Conservation (phyloP, 2,329 filamentous ascomycete genomes). For the Talaromyces sp. region DNA sequence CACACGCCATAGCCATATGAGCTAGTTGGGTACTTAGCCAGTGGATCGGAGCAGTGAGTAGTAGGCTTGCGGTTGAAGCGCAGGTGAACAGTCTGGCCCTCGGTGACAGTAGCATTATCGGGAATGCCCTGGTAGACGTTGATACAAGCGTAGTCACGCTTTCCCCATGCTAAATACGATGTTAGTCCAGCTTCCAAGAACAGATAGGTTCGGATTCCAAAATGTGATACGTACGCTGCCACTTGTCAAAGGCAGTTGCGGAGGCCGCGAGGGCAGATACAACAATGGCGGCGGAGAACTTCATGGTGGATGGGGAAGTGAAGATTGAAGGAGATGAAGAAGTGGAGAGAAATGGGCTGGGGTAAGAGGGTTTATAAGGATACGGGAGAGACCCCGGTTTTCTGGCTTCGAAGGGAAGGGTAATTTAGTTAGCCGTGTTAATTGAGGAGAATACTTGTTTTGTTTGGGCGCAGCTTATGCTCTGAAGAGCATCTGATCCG, state of each 20-base stretch:
- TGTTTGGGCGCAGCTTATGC: constrained; percentile 3
- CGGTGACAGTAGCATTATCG: constrained; percentile 32
- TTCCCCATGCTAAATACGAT: constrained; percentile 33
- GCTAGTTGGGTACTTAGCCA: constrained; percentile 22
- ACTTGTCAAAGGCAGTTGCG: constrained; percentile 36
- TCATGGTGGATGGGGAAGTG: constrained; percentile 25
- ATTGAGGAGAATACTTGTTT: constrained; percentile 6
- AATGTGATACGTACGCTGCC: constrained; percentile 24
- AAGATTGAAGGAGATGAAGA: neutral
- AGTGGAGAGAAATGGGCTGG: neutral
- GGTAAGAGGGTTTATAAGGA: neutral
- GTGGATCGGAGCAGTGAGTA: constrained; percentile 25
- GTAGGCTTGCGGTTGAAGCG: constrained; percentile 32
- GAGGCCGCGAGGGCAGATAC: constrained; percentile 28
- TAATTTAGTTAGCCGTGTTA: neutral
- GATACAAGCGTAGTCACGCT: constrained; percentile 36
- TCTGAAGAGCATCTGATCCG: neutral
- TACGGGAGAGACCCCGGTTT: neutral
- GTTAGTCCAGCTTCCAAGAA: neutral
- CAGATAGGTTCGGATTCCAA: neutral
- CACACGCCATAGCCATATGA: constrained; percentile 33
- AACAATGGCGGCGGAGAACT: constrained; percentile 30
- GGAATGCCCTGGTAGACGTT: constrained; percentile 38
- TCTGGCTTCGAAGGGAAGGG: neutral
- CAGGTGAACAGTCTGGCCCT: constrained; percentile 28